Conservation (phyloP, 768 basidiomycete genomes). For the Suillus clintonianus region DNA sequence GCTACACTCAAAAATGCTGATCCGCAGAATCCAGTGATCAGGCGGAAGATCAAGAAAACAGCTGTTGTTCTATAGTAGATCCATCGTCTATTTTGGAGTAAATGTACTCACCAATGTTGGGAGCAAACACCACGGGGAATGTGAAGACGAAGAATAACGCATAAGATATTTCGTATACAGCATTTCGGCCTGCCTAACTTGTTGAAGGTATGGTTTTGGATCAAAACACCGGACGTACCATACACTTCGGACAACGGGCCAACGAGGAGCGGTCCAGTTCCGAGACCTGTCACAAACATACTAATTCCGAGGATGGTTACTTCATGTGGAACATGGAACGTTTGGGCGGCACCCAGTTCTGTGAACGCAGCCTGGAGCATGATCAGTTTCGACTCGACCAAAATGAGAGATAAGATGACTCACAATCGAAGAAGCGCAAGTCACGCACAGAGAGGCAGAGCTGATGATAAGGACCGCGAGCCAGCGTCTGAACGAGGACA, state of each 20-base stretch:
- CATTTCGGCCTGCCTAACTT: conserved; percentile 51
- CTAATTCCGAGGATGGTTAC: conserved; percentile 52
- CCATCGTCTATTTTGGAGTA: background rate
- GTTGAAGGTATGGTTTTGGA: background rate
- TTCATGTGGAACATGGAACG: conserved; percentile 54
- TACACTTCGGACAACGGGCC: conserved; percentile 45
- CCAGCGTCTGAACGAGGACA: conserved; percentile 48
- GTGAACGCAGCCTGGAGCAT: conserved; percentile 56
- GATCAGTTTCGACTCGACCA: background rate
- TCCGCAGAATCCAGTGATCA: conserved; percentile 56
- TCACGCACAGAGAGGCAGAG: conserved; percentile 49
- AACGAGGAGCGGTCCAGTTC: conserved; percentile 36
- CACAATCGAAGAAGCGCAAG: conserved; percentile 60
- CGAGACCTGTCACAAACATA: conserved; percentile 44
- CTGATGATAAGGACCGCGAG: conserved; percentile 47
- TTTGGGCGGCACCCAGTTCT: conserved; percentile 54
- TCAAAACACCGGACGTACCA: conserved; percentile 14
- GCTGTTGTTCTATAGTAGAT: conserved; percentile 31
- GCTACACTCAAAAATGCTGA: conserved; percentile 63
- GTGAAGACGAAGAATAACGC: conserved; percentile 60
- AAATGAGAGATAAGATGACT: conserved; percentile 18
- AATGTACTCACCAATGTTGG: conserved; percentile 49
- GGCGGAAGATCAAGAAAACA: conserved; percentile 63
- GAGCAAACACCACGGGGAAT: conserved; percentile 75
- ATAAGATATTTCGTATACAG: conserved; percentile 66